Base-by-base conservation (phyloP, 1,284 basidiomycete species). In the Porodaedalea pini region DNA sequence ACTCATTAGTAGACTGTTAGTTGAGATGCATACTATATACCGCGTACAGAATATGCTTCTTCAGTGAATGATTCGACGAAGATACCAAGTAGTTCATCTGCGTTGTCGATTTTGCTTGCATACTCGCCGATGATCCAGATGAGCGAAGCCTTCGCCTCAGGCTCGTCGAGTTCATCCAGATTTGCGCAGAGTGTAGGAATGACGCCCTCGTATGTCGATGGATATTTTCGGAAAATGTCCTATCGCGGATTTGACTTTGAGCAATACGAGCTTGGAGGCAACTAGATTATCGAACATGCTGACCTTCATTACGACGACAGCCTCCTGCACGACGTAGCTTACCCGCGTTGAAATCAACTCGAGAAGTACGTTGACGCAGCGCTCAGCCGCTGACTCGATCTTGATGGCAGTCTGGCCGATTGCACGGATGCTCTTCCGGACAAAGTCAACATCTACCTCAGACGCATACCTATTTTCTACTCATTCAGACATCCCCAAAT, bases 71-170 rank as follows among this genome's bases (percentile, higher is more conserved):
- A 81, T 63, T 96, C 92, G 29, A 98, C 88, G 67, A 98, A 98
- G 57, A 90, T 87, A 13, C 86, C 83, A 59, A 99, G 78, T 37
- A 98, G 77, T 68, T 98, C 96, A 69, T 92, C 94, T 7, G 92
- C 92, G 64, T 99, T 99, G 66, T 95, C 92, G 64, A 98, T 98
- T 73, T 94, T 93, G 70, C 91, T 90, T 11, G 96, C 93, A 69
- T 99, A 98, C 74, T 98, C 94, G 51, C 96, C 96, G 55, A 99
- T 90, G 66, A 99, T 98, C 96, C 96, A 99, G 67, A 99, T 98
- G 59, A 99, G 81, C 6, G 94, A 94, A 0, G 96, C 92, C 70
- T 98, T 98, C 4, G 96, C 96, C 69, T 99, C 97, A 13, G 96
- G 95, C 69, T 99, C 97, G 69, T 99, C 96, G 47, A 99, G 77